A percentile compares a stretch with the other conserved stretches of the same genome.
These are phyloP conservation scores for Suillus weaverae DNA, from an alignment of 768 basidiomycete species.

Conservation along the genomic window DNA sequence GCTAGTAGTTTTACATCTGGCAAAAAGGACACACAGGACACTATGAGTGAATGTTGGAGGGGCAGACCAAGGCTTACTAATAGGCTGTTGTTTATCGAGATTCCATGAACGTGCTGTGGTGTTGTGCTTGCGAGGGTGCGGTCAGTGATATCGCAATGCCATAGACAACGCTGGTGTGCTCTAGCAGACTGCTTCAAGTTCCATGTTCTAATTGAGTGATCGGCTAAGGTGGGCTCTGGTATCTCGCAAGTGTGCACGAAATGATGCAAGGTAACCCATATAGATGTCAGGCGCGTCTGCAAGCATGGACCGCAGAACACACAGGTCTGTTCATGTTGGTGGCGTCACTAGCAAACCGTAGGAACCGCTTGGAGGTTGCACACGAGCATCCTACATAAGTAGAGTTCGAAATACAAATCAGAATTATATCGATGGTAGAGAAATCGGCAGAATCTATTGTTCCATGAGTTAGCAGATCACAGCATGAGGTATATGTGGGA, in stretches of 20 bases:
- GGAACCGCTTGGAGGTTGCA: not conserved
- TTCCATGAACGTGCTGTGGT: too few species aligned
- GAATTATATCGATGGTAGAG: not conserved
- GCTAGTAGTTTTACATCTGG: not conserved
- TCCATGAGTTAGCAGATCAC: not conserved
- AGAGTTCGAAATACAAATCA: not conserved
- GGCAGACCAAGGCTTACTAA: too few species aligned
- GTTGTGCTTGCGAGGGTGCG: not conserved
- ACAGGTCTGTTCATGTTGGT: not conserved
- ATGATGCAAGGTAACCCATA: slow-evolving; percentile 25
- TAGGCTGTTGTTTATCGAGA: too few species aligned
- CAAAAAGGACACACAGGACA: not conserved
- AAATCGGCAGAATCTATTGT: not conserved
- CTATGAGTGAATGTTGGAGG: too few species aligned
- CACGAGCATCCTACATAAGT: not conserved
- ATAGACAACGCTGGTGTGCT: not conserved
- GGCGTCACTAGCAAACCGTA: not conserved
- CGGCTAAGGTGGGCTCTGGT: slow-evolving; percentile 18
- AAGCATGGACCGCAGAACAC: not conserved
- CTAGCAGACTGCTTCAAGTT: too few species aligned
- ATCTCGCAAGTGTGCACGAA: slow-evolving; percentile 26
- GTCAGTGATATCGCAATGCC: too few species aligned
- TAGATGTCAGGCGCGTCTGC: slow-evolving; percentile 16
- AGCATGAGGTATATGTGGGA: not conserved
- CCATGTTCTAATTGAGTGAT: not conserved